These are phyloP conservation scores for Stephanodiscus triporus DNA, from an alignment of 108 stramenopile species.

Conservation along the genomic window DNA sequence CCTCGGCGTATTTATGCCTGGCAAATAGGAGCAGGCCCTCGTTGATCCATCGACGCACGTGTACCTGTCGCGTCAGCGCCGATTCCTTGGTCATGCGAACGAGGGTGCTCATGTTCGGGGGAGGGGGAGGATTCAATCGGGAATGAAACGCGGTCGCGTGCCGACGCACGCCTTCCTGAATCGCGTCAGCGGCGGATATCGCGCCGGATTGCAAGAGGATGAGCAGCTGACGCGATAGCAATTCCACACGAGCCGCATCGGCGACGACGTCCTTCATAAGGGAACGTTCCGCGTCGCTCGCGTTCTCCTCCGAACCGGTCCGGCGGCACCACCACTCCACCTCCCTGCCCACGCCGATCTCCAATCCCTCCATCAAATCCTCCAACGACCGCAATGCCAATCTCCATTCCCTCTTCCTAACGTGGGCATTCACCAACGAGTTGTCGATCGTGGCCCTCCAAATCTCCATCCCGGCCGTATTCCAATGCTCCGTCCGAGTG, in stretches of 20 bases:
- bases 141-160: constrained; percentile 10
- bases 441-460: constrained; percentile 56
- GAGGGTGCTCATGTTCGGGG: constrained; percentile 6
- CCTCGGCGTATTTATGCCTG: constrained; percentile 61
- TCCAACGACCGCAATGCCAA: constrained; percentile 74
- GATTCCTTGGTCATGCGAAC: constrained; percentile 23
- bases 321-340: constrained; percentile 26
- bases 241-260: constrained; percentile 51
- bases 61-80: constrained; percentile 39
- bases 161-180: constrained; percentile 46
- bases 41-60: constrained; percentile 57
- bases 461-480: constrained; percentile 28
- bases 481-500: constrained; percentile 31
- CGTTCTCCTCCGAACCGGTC: not conserved
- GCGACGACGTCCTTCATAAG: constrained; percentile 28
- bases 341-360: constrained; percentile 27
- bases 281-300: constrained; percentile 1
- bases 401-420: constrained; percentile 74
- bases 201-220: constrained; percentile 84
- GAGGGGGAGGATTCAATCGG: not conserved
- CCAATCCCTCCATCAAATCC: constrained; percentile 54
- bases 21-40: constrained; percentile 77
- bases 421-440: constrained; percentile 71
- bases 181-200: constrained; percentile 55
- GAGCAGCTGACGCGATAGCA: constrained; percentile 79